Base-by-base conservation (phyloP, 345 rosid species). In the Ceriops tagal region DNA sequence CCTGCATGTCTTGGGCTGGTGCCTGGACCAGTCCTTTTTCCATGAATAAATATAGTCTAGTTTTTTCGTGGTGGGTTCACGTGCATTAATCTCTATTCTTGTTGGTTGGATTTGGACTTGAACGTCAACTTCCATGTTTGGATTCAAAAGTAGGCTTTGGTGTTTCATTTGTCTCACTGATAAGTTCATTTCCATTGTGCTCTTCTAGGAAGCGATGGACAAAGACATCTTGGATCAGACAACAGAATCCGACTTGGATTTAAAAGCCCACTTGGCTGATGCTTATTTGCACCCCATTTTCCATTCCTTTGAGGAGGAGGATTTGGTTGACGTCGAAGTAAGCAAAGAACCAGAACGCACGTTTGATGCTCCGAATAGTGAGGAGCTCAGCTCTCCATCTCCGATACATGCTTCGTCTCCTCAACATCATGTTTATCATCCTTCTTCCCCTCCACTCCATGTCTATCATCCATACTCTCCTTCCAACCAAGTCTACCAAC, bases 231-330 rank as follows among this genome's bases (percentile, higher is more conserved):
- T 61, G 51, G 99, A 90, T 61, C 80, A 58, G 60, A 79, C 85
- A 10, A 76, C 83, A 19, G 96, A 89, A 72, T 80, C 89, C 6
- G 83, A 81, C 28, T 24, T 85, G 53, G 86, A 85, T 82, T 69
- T 88, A 66, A 85, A 84, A 72, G 86, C 93, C 1, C 88, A 83
- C 80, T 76, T 95, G 63, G 90, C 93, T 3, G 98, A 95, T 69
- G 98, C 99, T 15, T 95, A 92, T 86, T 70, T 89, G 82, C 99
- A 92, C 68, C 96, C 97, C 0, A 95, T 95, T 78, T 95, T 95
- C 85, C 91, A 62, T 18, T 73, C 97, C 16, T 86, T 88, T 4
- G 91, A 86, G 74, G 83, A 77, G 39, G 87, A 85, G 75, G 83
- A 83, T 76, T 22, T 61, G 60, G 81, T 79, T 15, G 89, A 86